Percentiles rank a stretch among this genome's conserved stretches.
These are phyloP conservation scores for Neonectria neomacrospora DNA, from an alignment of 2,329 filamentous ascomycete genomes.

Conservation along the genomic window DNA sequence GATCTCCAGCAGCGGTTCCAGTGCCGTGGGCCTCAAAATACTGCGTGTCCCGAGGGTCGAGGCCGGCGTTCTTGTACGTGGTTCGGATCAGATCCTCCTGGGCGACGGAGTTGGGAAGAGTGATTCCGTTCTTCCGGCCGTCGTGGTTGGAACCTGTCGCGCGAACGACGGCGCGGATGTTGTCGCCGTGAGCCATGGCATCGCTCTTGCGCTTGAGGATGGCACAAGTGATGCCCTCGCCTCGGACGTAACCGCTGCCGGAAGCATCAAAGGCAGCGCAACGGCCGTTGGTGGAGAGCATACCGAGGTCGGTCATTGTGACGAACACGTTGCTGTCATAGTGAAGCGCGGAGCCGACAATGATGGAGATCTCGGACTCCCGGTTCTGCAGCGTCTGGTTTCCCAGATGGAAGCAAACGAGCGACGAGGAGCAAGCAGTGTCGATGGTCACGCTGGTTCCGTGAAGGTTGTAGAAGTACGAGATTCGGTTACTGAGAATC, in stretches of 20 bases:
- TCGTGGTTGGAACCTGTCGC: slow-evolving; percentile 21
- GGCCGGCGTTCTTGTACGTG: slow-evolving; percentile 24
- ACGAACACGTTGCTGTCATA: slow-evolving; percentile 36
- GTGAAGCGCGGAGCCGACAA: slow-evolving; percentile 44
- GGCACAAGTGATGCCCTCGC: slow-evolving; percentile 41
- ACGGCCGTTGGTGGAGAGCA: slow-evolving; percentile 43
- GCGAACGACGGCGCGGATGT: slow-evolving; percentile 24
- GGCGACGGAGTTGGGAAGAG: slow-evolving; percentile 39
- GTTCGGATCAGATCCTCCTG: slow-evolving; percentile 24
- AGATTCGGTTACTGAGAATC: slow-evolving; percentile 47
- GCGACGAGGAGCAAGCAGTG: slow-evolving; percentile 52
- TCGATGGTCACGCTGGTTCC: slow-evolving; percentile 48
- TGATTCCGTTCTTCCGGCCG: slow-evolving; percentile 48
- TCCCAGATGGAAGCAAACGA: slow-evolving; percentile 42
- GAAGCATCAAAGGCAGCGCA: slow-evolving; percentile 50
- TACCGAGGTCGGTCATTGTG: slow-evolving; percentile 41
- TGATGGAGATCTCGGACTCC: slow-evolving; percentile 50
- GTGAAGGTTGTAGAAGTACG: slow-evolving; percentile 51
- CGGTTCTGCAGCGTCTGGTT: slow-evolving; percentile 45
- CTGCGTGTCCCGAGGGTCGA: slow-evolving; percentile 31
- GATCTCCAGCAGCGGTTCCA: slow-evolving; percentile 63
- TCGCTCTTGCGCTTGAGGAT: slow-evolving; percentile 25
- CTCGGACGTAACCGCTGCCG: slow-evolving; percentile 36
- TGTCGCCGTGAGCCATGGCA: slow-evolving; percentile 17
- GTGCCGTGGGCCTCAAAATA: slow-evolving; percentile 62